Evolutionary conservation across 441 rosid species (phyloP).

Genomic region (Pelargonium australe): DNA sequence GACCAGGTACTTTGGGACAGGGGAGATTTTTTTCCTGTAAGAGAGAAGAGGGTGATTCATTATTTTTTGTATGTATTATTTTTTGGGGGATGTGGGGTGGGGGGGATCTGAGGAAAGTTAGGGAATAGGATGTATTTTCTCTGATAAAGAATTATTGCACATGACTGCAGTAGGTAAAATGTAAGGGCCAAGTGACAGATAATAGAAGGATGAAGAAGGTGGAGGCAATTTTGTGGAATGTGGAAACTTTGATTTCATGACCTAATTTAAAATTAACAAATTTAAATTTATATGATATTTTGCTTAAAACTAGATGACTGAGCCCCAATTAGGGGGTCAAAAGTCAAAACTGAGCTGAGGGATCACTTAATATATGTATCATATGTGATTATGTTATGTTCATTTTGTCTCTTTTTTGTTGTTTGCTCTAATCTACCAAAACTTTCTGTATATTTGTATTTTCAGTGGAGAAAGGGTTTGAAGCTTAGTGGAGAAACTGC

Average conservation of each 20-base stretch:
- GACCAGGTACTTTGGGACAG: background rate
- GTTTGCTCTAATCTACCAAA: background rate
- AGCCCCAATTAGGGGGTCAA: background rate
- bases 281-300: background rate
- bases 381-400: background rate
- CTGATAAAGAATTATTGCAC: background rate
- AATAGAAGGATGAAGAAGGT: background rate
- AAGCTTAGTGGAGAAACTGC: conserved; percentile 95
- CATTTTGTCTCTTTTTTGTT: background rate
- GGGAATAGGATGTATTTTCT: background rate
- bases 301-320: background rate
- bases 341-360: background rate
- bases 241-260: background rate
- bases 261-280: background rate
- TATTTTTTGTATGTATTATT: background rate
- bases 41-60: background rate
- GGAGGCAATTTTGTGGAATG: background rate
- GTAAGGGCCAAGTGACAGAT: background rate
- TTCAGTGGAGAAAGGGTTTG: conserved; percentile 97
- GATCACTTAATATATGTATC: background rate
- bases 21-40: background rate
- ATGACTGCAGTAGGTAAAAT: background rate
- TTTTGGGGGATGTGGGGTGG: background rate
- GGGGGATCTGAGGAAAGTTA: background rate
- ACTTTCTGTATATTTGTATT: conserved; percentile 20